Percentiles rank a stretch among this genome's conserved stretches.
These are phyloP conservation scores for Cucurbitaria berberidis DNA, from an alignment of 2,329 filamentous ascomycete genomes.

Conservation along the genomic window DNA sequence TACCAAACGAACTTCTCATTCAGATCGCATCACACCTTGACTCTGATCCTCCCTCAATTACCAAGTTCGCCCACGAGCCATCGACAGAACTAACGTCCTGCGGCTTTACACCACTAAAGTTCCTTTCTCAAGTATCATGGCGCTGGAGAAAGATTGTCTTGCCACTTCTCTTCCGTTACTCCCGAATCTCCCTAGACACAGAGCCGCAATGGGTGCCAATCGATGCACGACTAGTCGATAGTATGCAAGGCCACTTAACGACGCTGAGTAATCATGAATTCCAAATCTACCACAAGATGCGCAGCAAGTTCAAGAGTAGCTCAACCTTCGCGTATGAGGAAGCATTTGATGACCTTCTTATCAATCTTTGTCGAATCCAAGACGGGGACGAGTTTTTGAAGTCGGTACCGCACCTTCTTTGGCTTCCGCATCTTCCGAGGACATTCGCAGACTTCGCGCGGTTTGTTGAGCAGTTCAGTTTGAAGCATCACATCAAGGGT, in stretches of 20 bases:
- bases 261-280: conserved; percentile 42
- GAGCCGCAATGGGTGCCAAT: conserved; percentile 44
- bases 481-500: conserved; percentile 52
- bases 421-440: conserved; percentile 41
- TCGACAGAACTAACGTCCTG: conserved; percentile 32
- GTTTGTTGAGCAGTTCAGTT: conserved; percentile 26
- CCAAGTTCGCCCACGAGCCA: conserved; percentile 43
- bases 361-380: conserved; percentile 41
- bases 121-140: conserved; percentile 41
- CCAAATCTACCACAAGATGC: conserved; percentile 40
- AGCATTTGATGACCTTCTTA: conserved; percentile 40
- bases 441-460: conserved; percentile 25
- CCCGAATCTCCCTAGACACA: conserved; percentile 33
- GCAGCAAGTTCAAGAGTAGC: conserved; percentile 43
- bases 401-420: conserved; percentile 28
- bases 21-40: conserved; percentile 43
- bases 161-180: conserved; percentile 42
- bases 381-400: conserved; percentile 40
- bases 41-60: conserved; percentile 38
- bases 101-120: conserved; percentile 33
- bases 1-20: conserved; percentile 47
- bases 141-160: conserved; percentile 40
- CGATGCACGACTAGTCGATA: conserved; percentile 41
- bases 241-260: conserved; percentile 40
- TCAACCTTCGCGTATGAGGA: conserved; percentile 35